Percentiles rank a stretch among this genome's conserved stretches.
These are phyloP conservation scores for Eutypella sp. DNA, from an alignment of 2,329 filamentous ascomycete species.

Conservation along the genomic window DNA sequence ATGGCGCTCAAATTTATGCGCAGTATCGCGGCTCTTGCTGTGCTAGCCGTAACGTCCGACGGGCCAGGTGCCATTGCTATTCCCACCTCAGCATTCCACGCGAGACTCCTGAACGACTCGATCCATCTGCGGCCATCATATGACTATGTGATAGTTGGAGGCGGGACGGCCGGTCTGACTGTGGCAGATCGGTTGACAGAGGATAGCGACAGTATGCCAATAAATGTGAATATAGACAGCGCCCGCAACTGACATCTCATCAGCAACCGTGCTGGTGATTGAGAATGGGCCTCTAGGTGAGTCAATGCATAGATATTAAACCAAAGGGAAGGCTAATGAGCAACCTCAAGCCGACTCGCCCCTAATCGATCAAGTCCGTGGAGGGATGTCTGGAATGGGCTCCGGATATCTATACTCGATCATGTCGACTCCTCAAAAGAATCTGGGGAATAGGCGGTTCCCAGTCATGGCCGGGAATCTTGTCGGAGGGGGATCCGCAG, in stretches of 20 bases:
- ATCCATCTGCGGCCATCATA: slow-evolving; percentile 12
- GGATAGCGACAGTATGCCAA: slow-evolving; percentile 20
- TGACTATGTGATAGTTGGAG: slow-evolving; percentile 25
- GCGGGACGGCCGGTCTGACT: slow-evolving; percentile 22
- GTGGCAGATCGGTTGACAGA: slow-evolving; percentile 23
- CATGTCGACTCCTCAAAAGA: slow-evolving; percentile 21
- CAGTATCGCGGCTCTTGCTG: background rate
- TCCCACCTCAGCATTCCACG: background rate
- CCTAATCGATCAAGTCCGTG: slow-evolving; percentile 21
- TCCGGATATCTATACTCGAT: slow-evolving; percentile 20
- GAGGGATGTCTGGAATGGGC: slow-evolving; percentile 17
- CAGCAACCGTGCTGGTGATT: slow-evolving; percentile 23
- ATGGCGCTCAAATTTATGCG: background rate
- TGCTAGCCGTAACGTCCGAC: background rate
- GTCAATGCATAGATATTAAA: background rate
- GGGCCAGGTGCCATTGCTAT: background rate
- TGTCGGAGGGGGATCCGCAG: slow-evolving; percentile 24
- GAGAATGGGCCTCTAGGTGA: slow-evolving; percentile 23
- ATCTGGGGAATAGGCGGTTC: slow-evolving; percentile 17
- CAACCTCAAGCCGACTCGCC: slow-evolving; percentile 17
- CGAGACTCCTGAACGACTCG: background rate
- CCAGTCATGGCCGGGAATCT: slow-evolving; percentile 19
- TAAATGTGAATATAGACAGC: background rate
- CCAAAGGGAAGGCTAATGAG: background rate
- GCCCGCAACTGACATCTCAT: slow-evolving; percentile 1